Evolutionary conservation across 495 filamentous ascomycete species (phyloP), one percentile per base, ranked within the genome.

Genomic region (Talaromyces liani): DNA sequence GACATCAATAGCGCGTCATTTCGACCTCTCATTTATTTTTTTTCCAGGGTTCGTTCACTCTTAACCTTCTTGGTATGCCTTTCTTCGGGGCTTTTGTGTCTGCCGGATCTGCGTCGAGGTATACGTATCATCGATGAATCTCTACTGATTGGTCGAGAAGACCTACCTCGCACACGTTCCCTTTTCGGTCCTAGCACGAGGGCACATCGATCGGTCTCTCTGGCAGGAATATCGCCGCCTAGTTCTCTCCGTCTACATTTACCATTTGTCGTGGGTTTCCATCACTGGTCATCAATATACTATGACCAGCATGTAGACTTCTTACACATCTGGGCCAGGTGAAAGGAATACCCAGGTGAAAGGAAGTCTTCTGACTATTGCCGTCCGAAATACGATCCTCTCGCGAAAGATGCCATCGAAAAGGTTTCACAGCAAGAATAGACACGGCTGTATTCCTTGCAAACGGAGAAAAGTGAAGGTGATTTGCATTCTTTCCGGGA

Each of bases 381-480:
- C 25, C 25, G 25, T 33, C 25, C 29, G 6, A 24, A 25, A 12
- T 16, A 16, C 12, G 14, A 4, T 57, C 3, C 8, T 7, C 6
- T n/a, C 2, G 0, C 16, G 10, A 31, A 20, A 31, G n/a, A 59
- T 59, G 57, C 57, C 57, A 2, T 59, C 57, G 18, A 18, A 29
- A 22, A 25, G 31, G 3, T 59, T 59, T n/a, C 57, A 59, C 18
- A 33, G 27, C 57, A 59, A 59, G 20, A 59, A 20, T 20, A 31
- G 57, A 41, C 57, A 59, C 10, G 57, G 57, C 14, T 59, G 57
- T 36, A 36, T 36, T 18, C 27, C 25, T 4, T 59, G 57, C 33
- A 59, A 59, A 29, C 24, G 22, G 31, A 31, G 57, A 59, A 59
- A 20, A 22, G 57, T 59, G 6, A 59, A 59, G 57, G 57, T 59